Percentiles rank a stretch among this genome's conserved stretches.
Conservation (phyloP, 108 stramenopile genomes). For the Chaetoceros tenuissimus region DNA sequence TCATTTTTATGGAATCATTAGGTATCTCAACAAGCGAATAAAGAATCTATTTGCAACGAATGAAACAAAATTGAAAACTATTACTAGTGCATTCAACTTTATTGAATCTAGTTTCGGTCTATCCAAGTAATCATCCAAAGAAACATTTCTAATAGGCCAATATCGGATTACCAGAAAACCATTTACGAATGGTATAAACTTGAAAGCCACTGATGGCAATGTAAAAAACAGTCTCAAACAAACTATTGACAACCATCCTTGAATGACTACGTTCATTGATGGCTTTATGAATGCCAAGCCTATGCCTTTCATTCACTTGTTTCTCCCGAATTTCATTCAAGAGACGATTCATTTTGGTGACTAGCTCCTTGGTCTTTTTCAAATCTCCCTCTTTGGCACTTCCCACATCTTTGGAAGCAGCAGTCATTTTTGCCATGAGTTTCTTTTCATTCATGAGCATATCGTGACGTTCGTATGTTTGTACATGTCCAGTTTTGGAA, state of each 20-base stretch:
- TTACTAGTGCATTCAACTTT: too few relatives aligned
- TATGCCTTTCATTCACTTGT: slow-evolving; percentile 67
- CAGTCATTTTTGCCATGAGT: slow-evolving; percentile 33
- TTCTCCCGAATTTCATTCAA: slow-evolving; percentile 61
- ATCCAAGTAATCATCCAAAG: too few relatives aligned
- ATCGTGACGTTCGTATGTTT: slow-evolving; percentile 34
- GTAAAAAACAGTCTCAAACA: slow-evolving; percentile 67
- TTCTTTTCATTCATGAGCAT: slow-evolving; percentile 51
- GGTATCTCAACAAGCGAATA: too few relatives aligned
- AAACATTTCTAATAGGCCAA: neutral
- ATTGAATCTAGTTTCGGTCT: too few relatives aligned
- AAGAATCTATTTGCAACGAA: too few relatives aligned
- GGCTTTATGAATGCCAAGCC: slow-evolving; percentile 53
- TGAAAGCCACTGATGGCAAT: slow-evolving; percentile 73
- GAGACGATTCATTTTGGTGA: slow-evolving; percentile 52
- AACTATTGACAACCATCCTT: slow-evolving; percentile 67
- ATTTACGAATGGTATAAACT: slow-evolving; percentile 75
- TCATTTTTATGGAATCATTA: too few relatives aligned
- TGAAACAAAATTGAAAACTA: too few relatives aligned
- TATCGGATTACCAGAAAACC: slow-evolving; percentile 67
- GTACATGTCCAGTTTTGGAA: slow-evolving; percentile 51
- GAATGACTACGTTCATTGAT: slow-evolving; percentile 78
- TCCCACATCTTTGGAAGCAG: slow-evolving; percentile 43
- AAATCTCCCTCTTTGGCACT: slow-evolving; percentile 76
- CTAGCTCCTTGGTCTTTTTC: slow-evolving; percentile 34